Percentiles rank a stretch among this genome's conserved stretches.
These are phyloP conservation scores for Alternaria angustiovoidea DNA, from an alignment of 2,329 filamentous ascomycete species.

Conservation along the genomic window DNA sequence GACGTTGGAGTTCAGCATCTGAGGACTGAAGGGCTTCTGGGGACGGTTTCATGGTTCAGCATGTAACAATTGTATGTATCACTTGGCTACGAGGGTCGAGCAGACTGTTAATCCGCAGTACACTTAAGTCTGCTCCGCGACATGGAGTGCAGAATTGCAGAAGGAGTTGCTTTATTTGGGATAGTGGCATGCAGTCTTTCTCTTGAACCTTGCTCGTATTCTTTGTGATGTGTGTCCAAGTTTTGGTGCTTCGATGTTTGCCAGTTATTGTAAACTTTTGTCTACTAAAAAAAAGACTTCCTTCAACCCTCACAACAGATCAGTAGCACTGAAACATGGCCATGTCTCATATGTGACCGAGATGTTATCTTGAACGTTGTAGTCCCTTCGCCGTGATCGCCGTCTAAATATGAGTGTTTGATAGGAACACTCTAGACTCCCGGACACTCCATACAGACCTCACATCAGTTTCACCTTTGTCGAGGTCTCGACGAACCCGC, in stretches of 20 bases:
- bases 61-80: constrained; percentile 49
- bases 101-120: constrained; percentile 47
- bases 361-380: background rate
- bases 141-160: constrained; percentile 28
- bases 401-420: background rate
- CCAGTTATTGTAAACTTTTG: background rate
- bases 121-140: constrained; percentile 32
- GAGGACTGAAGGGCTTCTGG: constrained; percentile 35
- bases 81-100: constrained; percentile 43
- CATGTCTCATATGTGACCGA: too few relatives aligned
- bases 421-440: background rate
- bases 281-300: background rate
- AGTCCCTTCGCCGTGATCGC: background rate
- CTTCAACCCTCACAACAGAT: background rate
- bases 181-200: constrained; percentile 41
- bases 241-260: background rate
- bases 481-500: background rate
- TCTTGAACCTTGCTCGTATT: constrained; percentile 26
- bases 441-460: background rate
- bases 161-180: constrained; percentile 31
- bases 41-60: constrained; percentile 37
- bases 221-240: constrained; percentile 17
- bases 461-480: background rate
- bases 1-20: constrained; percentile 31
- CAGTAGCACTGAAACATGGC: too few relatives aligned